Evolutionary conservation across 306 rosid species (phyloP).

Genomic region (Quercus wislizeni): DNA sequence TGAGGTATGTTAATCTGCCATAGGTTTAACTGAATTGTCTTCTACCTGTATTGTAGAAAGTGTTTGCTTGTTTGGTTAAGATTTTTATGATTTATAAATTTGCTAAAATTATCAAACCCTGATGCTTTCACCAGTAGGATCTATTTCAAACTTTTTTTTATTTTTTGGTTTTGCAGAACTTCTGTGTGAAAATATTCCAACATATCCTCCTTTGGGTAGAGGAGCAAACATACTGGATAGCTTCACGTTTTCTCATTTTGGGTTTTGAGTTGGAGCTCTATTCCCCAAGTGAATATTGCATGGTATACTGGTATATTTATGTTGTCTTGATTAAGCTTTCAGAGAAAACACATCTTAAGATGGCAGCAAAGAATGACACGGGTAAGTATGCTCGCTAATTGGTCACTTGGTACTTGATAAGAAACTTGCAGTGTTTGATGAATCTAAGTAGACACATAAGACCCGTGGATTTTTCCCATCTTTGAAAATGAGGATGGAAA

Average conservation of each 20-base stretch:
- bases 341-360: constrained; percentile 74
- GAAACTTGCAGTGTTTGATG: background rate
- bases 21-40: constrained; percentile 8
- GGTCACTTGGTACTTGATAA: constrained; percentile 1
- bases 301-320: constrained; percentile 93
- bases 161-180: constrained; percentile 61
- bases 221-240: constrained; percentile 96
- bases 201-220: constrained; percentile 89
- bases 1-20: constrained; percentile 51
- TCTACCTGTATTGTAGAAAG: background rate
- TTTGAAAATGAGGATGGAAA: background rate
- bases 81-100: constrained; percentile 13
- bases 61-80: background rate
- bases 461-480: background rate
- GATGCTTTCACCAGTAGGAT: background rate
- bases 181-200: constrained; percentile 64
- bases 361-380: constrained; percentile 40
- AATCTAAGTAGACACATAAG: background rate
- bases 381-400: constrained; percentile 46
- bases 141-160: background rate
- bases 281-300: constrained; percentile 85
- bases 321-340: constrained; percentile 71
- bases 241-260: constrained; percentile 81
- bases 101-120: constrained; percentile 1
- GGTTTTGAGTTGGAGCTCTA: constrained; percentile 95